Conservation (phyloP, 495 filamentous ascomycete genomes). For the Xylaria longipes region DNA sequence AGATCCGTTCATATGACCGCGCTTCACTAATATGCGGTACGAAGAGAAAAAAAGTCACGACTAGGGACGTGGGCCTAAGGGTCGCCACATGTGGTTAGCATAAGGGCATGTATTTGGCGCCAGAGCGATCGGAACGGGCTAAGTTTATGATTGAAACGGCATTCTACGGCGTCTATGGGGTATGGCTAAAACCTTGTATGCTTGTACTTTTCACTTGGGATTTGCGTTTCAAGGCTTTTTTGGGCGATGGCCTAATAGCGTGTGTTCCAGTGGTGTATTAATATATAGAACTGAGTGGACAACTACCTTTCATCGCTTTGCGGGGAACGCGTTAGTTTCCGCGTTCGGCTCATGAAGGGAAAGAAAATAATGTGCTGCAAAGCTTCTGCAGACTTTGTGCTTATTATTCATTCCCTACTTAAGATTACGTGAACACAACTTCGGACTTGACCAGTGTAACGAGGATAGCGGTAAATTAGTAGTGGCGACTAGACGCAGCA, state of each 20-base stretch:
- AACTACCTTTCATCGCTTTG: not conserved
- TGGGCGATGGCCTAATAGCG: not conserved
- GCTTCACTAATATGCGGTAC: slow-evolving; percentile 9
- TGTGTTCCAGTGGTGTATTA: slow-evolving; percentile 20
- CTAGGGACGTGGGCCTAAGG: slow-evolving; percentile 4
- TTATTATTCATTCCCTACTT: not conserved
- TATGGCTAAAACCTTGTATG: slow-evolving; percentile 22
- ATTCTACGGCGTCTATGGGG: slow-evolving; percentile 28
- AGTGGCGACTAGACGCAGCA: too few relatives aligned
- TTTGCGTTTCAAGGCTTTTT: not conserved
- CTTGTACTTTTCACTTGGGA: not conserved
- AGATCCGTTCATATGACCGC: slow-evolving; percentile 7
- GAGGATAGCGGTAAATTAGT: too few relatives aligned
- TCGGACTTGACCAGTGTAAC: not conserved
- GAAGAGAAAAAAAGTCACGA: slow-evolving; percentile 11
- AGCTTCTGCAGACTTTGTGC: not conserved
- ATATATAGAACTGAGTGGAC: slow-evolving; percentile 21
- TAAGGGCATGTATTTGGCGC: slow-evolving; percentile 17
- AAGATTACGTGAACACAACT: not conserved
- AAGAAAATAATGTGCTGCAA: not conserved
- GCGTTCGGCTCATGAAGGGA: not conserved
- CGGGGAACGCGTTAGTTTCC: not conserved
- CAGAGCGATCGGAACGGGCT: slow-evolving; percentile 12
- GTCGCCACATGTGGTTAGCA: not conserved
- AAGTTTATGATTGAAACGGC: slow-evolving; percentile 18